Percentiles rank a stretch among this genome's conserved stretches.
Conservation (phyloP, 371 early-diverging fungal species). For the Fennellomyces sp. region DNA sequence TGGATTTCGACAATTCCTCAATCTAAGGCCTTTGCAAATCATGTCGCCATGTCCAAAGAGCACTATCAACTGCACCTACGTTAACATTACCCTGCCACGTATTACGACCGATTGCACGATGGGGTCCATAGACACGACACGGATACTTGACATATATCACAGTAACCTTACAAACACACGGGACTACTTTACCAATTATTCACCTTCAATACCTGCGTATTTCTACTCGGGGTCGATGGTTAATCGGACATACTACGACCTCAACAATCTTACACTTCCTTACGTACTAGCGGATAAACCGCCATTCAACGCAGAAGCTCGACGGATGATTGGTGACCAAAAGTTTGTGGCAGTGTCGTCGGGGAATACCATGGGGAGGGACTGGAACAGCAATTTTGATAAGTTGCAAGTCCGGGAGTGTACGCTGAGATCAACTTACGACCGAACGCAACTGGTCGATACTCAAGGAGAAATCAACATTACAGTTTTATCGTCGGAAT, state of each 20-base stretch:
- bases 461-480: neutral
- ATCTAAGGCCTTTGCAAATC: neutral
- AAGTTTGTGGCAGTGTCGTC: neutral
- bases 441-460: slow-evolving; percentile 1
- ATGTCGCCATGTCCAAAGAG: neutral
- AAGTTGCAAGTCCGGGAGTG: slow-evolving; percentile 6
- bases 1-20: neutral
- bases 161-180: slow-evolving; percentile 4
- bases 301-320: slow-evolving; percentile 14
- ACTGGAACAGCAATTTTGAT: neutral
- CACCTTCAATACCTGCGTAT: neutral
- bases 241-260: slow-evolving; percentile 24
- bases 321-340: slow-evolving; percentile 28
- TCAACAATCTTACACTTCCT: slow-evolving; percentile 19
- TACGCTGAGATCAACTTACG: slow-evolving; percentile 4
- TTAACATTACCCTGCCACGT: neutral
- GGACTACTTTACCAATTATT: neutral
- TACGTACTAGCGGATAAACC: neutral
- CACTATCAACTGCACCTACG: slow-evolving; percentile 7
- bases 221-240: slow-evolving; percentile 31
- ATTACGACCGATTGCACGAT: neutral
- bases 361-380: neutral
- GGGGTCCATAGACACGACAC: neutral
- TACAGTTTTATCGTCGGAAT: neutral
- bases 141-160: neutral